phyloP scores from a whole-genome alignment of 2,329 filamentous ascomycete species.

The Penicillium janthinellum region DNA sequence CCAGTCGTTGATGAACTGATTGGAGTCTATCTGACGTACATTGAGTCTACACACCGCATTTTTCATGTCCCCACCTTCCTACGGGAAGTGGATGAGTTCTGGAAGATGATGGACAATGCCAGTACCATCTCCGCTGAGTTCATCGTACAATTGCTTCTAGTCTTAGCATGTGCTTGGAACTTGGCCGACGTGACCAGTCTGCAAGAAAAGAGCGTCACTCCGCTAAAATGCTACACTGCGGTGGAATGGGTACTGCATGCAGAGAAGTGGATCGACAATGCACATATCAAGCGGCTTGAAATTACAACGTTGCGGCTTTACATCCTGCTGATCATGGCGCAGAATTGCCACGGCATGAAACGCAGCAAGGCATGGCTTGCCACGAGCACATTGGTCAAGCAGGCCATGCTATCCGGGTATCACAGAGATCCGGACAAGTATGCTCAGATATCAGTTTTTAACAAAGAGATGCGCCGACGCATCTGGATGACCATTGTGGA shows the following conservation, averaged over 20 bases:
- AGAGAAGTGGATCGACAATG: constrained; percentile 82
- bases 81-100: constrained; percentile 41
- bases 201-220: constrained; percentile 30
- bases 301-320: constrained; percentile 54
- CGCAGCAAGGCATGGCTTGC: constrained; percentile 57
- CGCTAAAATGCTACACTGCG: constrained; percentile 36
- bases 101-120: constrained; percentile 31
- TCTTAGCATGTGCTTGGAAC: constrained; percentile 44
- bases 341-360: constrained; percentile 54
- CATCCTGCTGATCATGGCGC: constrained; percentile 54
- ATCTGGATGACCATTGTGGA: constrained; percentile 61
- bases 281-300: constrained; percentile 60
- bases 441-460: constrained; percentile 40
- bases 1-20: constrained; percentile 42
- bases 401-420: constrained; percentile 57
- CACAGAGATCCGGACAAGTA: constrained; percentile 46
- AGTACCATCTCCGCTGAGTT: constrained; percentile 34
- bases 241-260: constrained; percentile 83
- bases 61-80: constrained; percentile 46
- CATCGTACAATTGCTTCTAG: constrained; percentile 40
- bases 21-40: constrained; percentile 41
- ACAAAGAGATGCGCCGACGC: constrained; percentile 53
- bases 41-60: constrained; percentile 44
- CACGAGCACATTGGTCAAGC: constrained; percentile 53
- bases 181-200: constrained; percentile 33